A percentile compares a stretch with the other conserved stretches of the same genome.
phyloP scores from a whole-genome alignment of 768 basidiomycete genomes.

The Tephrocybe sp. region DNA sequence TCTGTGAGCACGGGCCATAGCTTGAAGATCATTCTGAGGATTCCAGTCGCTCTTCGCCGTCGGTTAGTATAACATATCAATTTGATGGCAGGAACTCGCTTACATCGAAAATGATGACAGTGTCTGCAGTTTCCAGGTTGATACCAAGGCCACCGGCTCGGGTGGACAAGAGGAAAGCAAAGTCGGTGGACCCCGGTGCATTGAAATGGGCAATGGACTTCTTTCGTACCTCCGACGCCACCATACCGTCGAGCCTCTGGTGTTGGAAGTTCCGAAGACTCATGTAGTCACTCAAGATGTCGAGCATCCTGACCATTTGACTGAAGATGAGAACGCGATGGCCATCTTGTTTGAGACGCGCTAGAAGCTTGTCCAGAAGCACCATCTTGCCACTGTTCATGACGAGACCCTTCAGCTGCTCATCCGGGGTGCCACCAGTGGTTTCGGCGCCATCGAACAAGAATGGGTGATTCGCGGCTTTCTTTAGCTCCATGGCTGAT shows the following conservation, averaged over 20 bases:
- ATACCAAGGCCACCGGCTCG: conserved; percentile 97
- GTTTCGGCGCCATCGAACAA: conserved; percentile 95
- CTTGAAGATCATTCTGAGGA: conserved; percentile 97
- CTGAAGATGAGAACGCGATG: conserved; percentile 99
- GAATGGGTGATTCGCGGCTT: conserved; percentile 97
- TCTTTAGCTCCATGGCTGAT: conserved; percentile 96
- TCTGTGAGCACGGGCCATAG: conserved; percentile 98
- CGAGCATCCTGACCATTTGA: conserved; percentile 98
- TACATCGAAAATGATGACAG: conserved; percentile 98
- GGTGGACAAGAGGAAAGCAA: conserved; percentile 95
- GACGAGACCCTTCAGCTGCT: conserved; percentile 91
- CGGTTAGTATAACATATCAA: conserved; percentile 12
- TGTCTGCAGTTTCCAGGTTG: conserved; percentile 98
- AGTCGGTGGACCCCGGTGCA: conserved; percentile 88
- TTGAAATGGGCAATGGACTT: conserved; percentile 98
- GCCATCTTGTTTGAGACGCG: conserved; percentile 83
- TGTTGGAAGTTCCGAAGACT: conserved; percentile 83
- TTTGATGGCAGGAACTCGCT: conserved; percentile 26
- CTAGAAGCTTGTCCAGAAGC: conserved; percentile 94
- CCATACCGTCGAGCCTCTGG: conserved; percentile 95
- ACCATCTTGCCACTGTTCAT: conserved; percentile 99
- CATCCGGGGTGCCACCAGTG: conserved; percentile 60
- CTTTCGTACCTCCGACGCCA: conserved; percentile 90
- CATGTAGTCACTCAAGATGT: conserved; percentile 99
- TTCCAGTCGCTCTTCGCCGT: conserved; percentile 89